These are phyloP conservation scores for Diospyros kaki DNA, from an alignment of 148 eudicot species.

Conservation along the genomic window DNA sequence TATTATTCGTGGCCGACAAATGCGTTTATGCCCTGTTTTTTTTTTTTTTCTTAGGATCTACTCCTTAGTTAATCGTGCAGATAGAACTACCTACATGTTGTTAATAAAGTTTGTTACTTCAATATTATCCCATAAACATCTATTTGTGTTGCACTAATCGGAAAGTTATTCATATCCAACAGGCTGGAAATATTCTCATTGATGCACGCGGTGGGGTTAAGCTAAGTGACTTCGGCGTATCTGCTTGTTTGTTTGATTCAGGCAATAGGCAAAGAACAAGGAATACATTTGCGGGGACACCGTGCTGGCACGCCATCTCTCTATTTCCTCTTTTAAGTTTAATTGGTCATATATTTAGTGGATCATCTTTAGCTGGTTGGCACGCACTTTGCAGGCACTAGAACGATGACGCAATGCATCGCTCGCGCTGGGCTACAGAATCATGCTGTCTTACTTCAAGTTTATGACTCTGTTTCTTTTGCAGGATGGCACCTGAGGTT, in stretches of 20 bases:
- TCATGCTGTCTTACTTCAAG: not conserved
- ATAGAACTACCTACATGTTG: not conserved
- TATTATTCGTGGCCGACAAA: not conserved
- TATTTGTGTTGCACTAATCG: too few relatives aligned
- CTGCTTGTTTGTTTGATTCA: conserved; percentile 95
- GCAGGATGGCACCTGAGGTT: conserved; percentile 99
- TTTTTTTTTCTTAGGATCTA: not conserved
- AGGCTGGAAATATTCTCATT: conserved; percentile 93
- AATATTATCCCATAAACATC: too few relatives aligned
- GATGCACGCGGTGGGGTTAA: conserved; percentile 78
- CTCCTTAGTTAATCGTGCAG: not conserved
- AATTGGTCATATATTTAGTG: not conserved
- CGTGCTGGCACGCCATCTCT: conserved; percentile 68
- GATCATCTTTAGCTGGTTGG: too few relatives aligned
- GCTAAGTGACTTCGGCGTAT: conserved; percentile 97
- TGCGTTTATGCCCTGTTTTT: not conserved
- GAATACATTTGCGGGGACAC: conserved; percentile 98
- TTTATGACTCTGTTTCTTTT: not conserved
- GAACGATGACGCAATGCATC: too few relatives aligned
- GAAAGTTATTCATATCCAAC: conserved; percentile 17
- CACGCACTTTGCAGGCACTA: too few relatives aligned
- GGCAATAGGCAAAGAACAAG: conserved; percentile 94
- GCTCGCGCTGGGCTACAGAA: too few relatives aligned
- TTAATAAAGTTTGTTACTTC: too few relatives aligned
- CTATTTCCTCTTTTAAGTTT: not conserved